Evolutionary conservation across 352 stramenopile genomes (phyloP).

Genomic region (Globisporangium paroecandrum): DNA sequence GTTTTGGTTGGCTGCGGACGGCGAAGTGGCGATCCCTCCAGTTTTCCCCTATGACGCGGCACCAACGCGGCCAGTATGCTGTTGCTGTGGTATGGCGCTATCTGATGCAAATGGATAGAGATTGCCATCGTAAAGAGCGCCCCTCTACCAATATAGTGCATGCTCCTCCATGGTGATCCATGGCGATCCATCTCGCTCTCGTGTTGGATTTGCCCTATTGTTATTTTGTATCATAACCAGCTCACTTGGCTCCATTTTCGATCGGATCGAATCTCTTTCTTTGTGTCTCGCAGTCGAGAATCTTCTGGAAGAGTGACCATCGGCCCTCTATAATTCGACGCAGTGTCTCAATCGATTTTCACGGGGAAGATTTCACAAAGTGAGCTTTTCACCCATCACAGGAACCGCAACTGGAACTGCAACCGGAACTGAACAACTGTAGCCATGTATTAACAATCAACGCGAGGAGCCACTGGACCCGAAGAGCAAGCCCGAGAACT

Average conservation of each 20-base stretch:
- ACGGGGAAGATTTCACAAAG: background rate
- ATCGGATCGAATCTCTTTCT: background rate
- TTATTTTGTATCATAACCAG: background rate
- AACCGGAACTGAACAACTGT: background rate
- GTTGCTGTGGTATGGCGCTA: background rate
- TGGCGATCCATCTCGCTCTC: background rate
- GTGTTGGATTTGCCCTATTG: background rate
- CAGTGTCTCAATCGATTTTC: background rate
- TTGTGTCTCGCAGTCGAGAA: constrained; percentile 12
- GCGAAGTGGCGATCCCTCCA: constrained; percentile 3
- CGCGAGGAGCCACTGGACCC: background rate
- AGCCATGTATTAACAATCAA: constrained; percentile 10
- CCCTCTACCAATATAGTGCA: background rate
- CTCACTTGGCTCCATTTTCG: background rate
- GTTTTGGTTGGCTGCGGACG: constrained; percentile 19
- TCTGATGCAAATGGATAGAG: background rate
- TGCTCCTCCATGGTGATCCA: background rate
- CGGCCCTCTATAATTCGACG: background rate
- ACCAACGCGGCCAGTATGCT: background rate
- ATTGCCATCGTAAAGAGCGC: background rate
- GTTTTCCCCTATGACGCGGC: background rate
- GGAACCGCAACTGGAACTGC: background rate
- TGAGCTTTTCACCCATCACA: constrained; percentile 2
- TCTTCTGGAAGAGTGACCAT: constrained; percentile 14
- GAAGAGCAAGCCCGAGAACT: constrained; percentile 22